Evolutionary conservation across 306 rosid species (phyloP).

Genomic region (Pterocarpus macrocarpus): DNA sequence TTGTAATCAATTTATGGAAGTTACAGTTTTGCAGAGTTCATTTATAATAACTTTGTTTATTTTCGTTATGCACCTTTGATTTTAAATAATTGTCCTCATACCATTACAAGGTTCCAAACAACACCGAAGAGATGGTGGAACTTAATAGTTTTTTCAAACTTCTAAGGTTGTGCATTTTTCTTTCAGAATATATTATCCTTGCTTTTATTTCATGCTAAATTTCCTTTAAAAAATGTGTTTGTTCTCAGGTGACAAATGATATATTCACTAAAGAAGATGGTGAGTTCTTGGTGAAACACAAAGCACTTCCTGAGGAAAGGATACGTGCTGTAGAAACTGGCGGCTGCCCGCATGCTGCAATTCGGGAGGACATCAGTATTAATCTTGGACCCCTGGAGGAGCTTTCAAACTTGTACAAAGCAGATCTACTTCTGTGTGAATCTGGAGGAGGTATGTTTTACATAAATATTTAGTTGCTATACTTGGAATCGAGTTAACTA

Average conservation of each 20-base stretch:
- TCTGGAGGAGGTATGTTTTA: slow-evolving; percentile 91
- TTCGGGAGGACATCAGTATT: slow-evolving; percentile 95
- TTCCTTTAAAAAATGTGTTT: background rate
- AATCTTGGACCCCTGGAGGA: slow-evolving; percentile 97
- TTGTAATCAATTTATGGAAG: background rate
- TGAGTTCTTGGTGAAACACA: slow-evolving; percentile 91
- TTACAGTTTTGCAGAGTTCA: background rate
- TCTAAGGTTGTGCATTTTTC: background rate
- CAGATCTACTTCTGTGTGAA: slow-evolving; percentile 97
- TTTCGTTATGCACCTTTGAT: background rate
- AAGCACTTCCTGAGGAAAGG: slow-evolving; percentile 94
- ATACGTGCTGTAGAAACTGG: slow-evolving; percentile 98
- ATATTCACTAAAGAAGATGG: slow-evolving; percentile 98
- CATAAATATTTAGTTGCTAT: background rate
- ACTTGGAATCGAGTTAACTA: slow-evolving; percentile 8
- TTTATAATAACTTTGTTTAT: background rate
- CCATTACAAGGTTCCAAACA: slow-evolving; percentile 3
- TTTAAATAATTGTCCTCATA: background rate
- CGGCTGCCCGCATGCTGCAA: slow-evolving; percentile 97
- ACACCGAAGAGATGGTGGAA: background rate
- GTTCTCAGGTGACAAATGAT: slow-evolving; percentile 89
- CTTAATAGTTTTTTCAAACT: background rate
- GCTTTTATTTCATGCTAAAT: background rate
- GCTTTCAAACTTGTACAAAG: slow-evolving; percentile 79
- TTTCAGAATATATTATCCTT: background rate